Percentiles rank a stretch among this genome's conserved stretches.
Conservation (phyloP, 139 green algal genomes). For the Tetratostichococcus sp. region DNA sequence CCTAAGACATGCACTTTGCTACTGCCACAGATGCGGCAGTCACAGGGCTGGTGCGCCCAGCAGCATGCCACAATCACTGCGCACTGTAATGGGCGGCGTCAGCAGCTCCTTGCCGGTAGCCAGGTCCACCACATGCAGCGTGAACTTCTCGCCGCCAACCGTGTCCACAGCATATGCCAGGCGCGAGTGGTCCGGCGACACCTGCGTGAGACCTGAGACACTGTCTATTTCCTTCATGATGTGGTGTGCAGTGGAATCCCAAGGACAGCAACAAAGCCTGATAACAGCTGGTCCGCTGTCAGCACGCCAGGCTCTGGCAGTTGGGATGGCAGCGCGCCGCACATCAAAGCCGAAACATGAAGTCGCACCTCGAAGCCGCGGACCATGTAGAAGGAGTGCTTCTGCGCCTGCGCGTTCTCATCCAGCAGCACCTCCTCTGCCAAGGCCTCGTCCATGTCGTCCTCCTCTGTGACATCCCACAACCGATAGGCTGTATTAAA, state of each 20-base stretch:
- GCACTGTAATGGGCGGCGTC: slow-evolving; percentile 42
- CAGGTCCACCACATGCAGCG: slow-evolving; percentile 71
- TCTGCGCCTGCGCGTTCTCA: slow-evolving; percentile 51
- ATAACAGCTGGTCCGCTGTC: too few relatives aligned
- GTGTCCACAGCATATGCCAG: slow-evolving; percentile 75
- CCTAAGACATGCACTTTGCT: too few relatives aligned
- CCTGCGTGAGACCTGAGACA: slow-evolving; percentile 14
- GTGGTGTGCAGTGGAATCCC: too few relatives aligned
- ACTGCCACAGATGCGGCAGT: too few relatives aligned
- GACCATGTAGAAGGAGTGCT: slow-evolving; percentile 56
- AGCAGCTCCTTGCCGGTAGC: slow-evolving; percentile 48
- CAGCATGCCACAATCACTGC: not conserved
- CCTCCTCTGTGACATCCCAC: slow-evolving; percentile 36
- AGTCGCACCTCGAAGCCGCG: slow-evolving; percentile 20
- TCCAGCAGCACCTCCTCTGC: slow-evolving; percentile 64
- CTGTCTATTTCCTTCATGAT: too few relatives aligned
- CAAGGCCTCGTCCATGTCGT: slow-evolving; percentile 33
- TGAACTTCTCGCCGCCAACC: slow-evolving; percentile 75
- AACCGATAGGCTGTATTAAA: too few relatives aligned
- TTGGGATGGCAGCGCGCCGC: too few relatives aligned
- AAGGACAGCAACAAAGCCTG: too few relatives aligned
- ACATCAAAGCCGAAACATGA: too few relatives aligned
- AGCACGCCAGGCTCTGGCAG: too few relatives aligned
- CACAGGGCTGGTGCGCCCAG: too few relatives aligned
- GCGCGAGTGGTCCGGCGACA: slow-evolving; percentile 59